These are phyloP conservation scores for Hymenoscyphus fructigenus DNA, from an alignment of 2,329 filamentous ascomycete species.

Conservation along the genomic window DNA sequence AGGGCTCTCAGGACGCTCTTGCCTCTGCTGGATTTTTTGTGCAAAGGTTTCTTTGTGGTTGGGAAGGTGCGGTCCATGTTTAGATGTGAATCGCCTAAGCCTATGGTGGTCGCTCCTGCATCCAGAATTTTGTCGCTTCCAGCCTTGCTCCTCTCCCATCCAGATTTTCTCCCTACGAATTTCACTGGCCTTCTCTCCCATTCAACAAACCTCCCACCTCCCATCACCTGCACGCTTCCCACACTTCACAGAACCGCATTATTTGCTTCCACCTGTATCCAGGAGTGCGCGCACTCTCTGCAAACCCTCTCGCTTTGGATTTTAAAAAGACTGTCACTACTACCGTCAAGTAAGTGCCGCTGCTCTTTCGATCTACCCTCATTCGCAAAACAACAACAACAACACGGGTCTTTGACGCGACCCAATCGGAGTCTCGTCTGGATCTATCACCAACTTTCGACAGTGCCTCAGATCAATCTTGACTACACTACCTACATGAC, in stretches of 20 bases:
- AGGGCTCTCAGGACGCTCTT: not conserved
- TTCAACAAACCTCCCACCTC: not conserved
- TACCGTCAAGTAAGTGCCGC: not conserved
- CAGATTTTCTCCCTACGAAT: not conserved
- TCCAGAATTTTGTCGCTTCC: not conserved
- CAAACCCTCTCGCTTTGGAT: conserved; percentile 3
- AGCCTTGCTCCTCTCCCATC: not conserved
- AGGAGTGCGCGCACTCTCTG: conserved; percentile 1
- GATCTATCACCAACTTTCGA: not conserved
- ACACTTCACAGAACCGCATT: conserved; percentile 9
- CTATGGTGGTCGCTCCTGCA: conserved; percentile 1
- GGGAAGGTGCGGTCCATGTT: not conserved
- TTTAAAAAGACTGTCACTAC: conserved; percentile 3
- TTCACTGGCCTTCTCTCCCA: not conserved
- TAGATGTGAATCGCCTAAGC: not conserved
- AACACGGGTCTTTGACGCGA: not conserved
- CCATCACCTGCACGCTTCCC: not conserved
- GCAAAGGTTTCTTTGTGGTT: not conserved
- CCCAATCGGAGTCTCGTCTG: too few relatives aligned
- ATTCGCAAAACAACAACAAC: not conserved
- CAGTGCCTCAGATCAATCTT: not conserved
- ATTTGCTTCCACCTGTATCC: conserved; percentile 7
- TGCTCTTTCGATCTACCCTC: not conserved
- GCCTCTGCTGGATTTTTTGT: not conserved
- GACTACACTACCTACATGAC: not conserved